A percentile compares a stretch with the other conserved stretches of the same genome.
Conservation (phyloP, 352 stramenopile genomes). For the Globisporangium irregulare region DNA sequence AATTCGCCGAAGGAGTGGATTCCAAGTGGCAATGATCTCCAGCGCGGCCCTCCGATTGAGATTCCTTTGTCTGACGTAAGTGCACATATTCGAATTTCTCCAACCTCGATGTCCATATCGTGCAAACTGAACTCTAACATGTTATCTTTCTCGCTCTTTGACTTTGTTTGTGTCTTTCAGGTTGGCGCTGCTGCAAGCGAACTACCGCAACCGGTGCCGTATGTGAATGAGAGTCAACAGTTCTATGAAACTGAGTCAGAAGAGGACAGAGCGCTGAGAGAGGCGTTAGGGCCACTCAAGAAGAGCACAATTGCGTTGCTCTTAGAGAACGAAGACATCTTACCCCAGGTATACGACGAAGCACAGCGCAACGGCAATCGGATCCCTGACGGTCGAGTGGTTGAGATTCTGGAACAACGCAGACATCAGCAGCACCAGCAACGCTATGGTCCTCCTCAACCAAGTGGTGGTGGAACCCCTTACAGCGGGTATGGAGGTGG, state of each 20-base stretch:
- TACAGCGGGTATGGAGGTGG: conserved; percentile 29
- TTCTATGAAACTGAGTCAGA: conserved; percentile 35
- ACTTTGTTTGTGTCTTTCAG: conserved; percentile 8
- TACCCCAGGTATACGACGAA: conserved; percentile 79
- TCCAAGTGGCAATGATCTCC: conserved; percentile 51
- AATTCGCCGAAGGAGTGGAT: conserved; percentile 78
- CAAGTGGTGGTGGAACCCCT: conserved; percentile 25
- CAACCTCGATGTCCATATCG: neutral
- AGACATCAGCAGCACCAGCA: conserved; percentile 36
- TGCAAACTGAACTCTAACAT: neutral
- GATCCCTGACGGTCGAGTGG: conserved; percentile 70
- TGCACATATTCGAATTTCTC: conserved; percentile 10
- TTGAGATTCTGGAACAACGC: conserved; percentile 76
- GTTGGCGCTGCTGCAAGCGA: conserved; percentile 10
- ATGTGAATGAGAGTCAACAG: conserved; percentile 10
- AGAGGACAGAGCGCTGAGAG: conserved; percentile 57
- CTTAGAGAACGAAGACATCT: conserved; percentile 67
- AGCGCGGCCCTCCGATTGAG: conserved; percentile 48
- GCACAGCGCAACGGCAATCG: conserved; percentile 73
- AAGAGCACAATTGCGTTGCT: conserved; percentile 71
- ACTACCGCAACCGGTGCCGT: neutral
- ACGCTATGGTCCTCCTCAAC: conserved; percentile 25
- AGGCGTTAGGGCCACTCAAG: conserved; percentile 65
- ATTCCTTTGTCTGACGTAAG: conserved; percentile 69
- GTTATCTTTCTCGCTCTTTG: neutral